These are phyloP conservation scores for Agaricus sinodeliciosus DNA, from an alignment of 768 basidiomycete species.

Conservation along the genomic window DNA sequence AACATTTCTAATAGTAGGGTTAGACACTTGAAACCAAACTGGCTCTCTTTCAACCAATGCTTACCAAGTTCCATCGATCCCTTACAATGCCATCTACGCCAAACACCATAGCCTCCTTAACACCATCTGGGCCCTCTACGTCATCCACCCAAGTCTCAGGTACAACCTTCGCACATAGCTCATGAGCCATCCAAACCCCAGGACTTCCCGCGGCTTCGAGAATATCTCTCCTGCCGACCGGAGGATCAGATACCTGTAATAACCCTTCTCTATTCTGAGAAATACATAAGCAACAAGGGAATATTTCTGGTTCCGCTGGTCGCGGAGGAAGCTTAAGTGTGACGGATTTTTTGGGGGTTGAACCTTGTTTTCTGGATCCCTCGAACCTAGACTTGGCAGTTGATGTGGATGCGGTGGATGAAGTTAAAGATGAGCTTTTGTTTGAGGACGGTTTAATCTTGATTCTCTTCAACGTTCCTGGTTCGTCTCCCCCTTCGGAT, in stretches of 20 bases:
- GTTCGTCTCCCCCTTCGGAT: constrained; percentile 26
- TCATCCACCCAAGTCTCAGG: constrained; percentile 93
- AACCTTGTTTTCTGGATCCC: constrained; percentile 7
- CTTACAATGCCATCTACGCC: constrained; percentile 87
- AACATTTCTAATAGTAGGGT: constrained; percentile 67
- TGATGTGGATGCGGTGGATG: constrained; percentile 8
- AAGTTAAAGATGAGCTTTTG: constrained; percentile 17
- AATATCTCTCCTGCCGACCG: constrained; percentile 45
- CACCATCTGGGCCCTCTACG: constrained; percentile 36
- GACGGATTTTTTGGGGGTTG: constrained; percentile 39
- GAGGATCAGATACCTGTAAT: constrained; percentile 63
- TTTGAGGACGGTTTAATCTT: constrained; percentile 32
- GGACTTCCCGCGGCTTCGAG: constrained; percentile 39
- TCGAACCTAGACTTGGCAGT: background rate
- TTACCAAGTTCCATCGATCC: constrained; percentile 88
- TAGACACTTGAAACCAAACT: background rate
- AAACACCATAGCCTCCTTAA: constrained; percentile 54
- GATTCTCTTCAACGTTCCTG: constrained; percentile 43
- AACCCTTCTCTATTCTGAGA: constrained; percentile 47
- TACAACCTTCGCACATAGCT: constrained; percentile 69
- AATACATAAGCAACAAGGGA: constrained; percentile 67
- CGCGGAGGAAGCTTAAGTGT: constrained; percentile 65
- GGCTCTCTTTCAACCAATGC: constrained; percentile 18
- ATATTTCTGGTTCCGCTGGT: constrained; percentile 46
- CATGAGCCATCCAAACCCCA: constrained; percentile 70